These are phyloP conservation scores for Incumbomyces lentus DNA, from an alignment of 2,329 filamentous ascomycete species.

Conservation along the genomic window DNA sequence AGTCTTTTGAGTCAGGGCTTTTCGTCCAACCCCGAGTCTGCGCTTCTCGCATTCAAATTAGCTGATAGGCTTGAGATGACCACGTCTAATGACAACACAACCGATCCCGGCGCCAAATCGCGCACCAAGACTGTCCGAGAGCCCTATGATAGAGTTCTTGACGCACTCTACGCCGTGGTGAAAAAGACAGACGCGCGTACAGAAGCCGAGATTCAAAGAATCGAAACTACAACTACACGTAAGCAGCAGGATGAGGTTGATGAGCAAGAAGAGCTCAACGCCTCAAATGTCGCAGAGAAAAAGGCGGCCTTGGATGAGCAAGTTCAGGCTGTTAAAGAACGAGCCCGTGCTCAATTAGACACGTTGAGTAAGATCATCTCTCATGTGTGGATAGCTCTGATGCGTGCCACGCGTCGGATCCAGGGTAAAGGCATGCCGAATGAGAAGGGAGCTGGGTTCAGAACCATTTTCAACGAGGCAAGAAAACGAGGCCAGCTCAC, in stretches of 20 bases:
- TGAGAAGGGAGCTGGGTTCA: conserved; percentile 57
- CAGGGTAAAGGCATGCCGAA: conserved; percentile 72
- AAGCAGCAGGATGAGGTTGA: conserved; percentile 24
- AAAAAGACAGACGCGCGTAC: conserved; percentile 60
- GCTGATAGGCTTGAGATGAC: conserved; percentile 78
- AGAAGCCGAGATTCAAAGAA: conserved; percentile 46
- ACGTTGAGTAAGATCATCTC: conserved; percentile 77
- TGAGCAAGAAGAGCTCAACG: conserved; percentile 45
- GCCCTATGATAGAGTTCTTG: conserved; percentile 72
- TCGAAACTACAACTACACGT: conserved; percentile 40
- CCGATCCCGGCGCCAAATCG: conserved; percentile 50
- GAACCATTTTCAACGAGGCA: conserved; percentile 82
- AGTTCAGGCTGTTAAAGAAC: conserved; percentile 50
- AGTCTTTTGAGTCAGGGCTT: conserved; percentile 75
- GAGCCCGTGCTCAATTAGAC: conserved; percentile 61
- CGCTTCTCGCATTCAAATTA: conserved; percentile 77
- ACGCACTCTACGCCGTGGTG: conserved; percentile 78
- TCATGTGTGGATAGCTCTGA: conserved; percentile 88
- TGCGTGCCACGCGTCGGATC: conserved; percentile 85
- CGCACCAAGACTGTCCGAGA: conserved; percentile 65
- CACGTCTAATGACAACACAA: conserved; percentile 65
- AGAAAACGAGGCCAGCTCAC: conserved; percentile 77
- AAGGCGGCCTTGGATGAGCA: conserved; percentile 45
- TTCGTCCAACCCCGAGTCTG: conserved; percentile 84
- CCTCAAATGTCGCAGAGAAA: conserved; percentile 37